These are phyloP conservation scores for Citrus trifoliata DNA, from an alignment of 345 rosid genomes.

Conservation along the genomic window DNA sequence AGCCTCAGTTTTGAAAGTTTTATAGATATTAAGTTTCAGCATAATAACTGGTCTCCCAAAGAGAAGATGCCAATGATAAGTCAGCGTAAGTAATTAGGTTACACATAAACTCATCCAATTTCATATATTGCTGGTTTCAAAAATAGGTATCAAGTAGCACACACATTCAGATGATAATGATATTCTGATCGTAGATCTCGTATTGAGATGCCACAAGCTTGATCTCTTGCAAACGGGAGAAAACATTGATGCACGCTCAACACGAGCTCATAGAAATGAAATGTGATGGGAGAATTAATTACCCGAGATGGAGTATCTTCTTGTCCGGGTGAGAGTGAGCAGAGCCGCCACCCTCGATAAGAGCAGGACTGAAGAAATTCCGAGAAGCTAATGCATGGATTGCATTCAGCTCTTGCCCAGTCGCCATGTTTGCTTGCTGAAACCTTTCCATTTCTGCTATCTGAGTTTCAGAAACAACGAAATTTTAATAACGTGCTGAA, in stretches of 20 bases:
- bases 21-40: background rate
- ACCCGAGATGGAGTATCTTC: constrained; percentile 87
- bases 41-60: background rate
- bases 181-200: background rate
- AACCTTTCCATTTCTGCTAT: constrained; percentile 84
- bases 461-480: constrained; percentile 25
- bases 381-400: constrained; percentile 84
- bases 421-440: constrained; percentile 73
- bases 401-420: constrained; percentile 62
- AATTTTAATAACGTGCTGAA: no score
- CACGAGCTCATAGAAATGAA: no score
- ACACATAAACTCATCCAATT: background rate
- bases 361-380: constrained; percentile 68
- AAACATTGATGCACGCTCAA: background rate
- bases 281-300: background rate
- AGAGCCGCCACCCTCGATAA: constrained; percentile 41
- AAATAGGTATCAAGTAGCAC: no score
- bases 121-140: background rate
- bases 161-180: background rate
- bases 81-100: background rate
- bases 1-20: no score
- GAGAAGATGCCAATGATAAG: background rate
- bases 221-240: background rate
- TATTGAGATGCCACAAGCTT: background rate
- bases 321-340: constrained; percentile 65